Evolutionary conservation across 805 yeast species (phyloP).

Genomic region (Yarrowia porcina): DNA sequence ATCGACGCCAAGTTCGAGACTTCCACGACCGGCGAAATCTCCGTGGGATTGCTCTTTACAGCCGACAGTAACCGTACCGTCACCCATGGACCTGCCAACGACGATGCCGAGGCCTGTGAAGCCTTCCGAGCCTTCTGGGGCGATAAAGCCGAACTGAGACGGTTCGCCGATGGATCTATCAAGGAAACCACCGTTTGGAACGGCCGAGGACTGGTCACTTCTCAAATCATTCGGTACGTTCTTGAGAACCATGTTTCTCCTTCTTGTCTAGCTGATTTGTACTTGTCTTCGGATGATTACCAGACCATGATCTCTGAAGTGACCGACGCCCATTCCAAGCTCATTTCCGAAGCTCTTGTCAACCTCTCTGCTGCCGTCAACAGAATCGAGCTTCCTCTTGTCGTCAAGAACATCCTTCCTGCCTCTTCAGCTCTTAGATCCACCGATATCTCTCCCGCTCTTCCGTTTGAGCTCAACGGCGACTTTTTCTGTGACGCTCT

Average conservation of each 20-base stretch:
- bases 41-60: conserved; percentile 66
- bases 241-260: conserved; percentile 24
- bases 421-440: conserved; percentile 71
- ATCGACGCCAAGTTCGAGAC: conserved; percentile 26
- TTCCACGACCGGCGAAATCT: conserved; percentile 19
- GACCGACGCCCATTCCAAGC: conserved; percentile 54
- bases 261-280: background rate
- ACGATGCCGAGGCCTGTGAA: conserved; percentile 55
- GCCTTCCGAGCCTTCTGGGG: conserved; percentile 90
- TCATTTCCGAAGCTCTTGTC: conserved; percentile 49
- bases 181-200: conserved; percentile 88
- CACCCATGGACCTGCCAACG: conserved; percentile 77
- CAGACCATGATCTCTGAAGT: conserved; percentile 18
- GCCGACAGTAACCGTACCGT: conserved; percentile 75
- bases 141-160: conserved; percentile 71
- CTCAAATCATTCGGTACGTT: conserved; percentile 10
- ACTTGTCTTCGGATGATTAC: background rate
- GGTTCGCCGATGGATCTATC: conserved; percentile 89
- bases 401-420: conserved; percentile 68
- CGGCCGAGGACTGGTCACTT: conserved; percentile 32
- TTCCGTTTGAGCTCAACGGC: conserved; percentile 52
- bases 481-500: conserved; percentile 65
- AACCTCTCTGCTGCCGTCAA: conserved; percentile 42
- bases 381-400: conserved; percentile 63
- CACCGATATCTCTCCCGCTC: conserved; percentile 74